Conservation (phyloP, 352 stramenopile species). For the Globisporangium heterothallicum region DNA sequence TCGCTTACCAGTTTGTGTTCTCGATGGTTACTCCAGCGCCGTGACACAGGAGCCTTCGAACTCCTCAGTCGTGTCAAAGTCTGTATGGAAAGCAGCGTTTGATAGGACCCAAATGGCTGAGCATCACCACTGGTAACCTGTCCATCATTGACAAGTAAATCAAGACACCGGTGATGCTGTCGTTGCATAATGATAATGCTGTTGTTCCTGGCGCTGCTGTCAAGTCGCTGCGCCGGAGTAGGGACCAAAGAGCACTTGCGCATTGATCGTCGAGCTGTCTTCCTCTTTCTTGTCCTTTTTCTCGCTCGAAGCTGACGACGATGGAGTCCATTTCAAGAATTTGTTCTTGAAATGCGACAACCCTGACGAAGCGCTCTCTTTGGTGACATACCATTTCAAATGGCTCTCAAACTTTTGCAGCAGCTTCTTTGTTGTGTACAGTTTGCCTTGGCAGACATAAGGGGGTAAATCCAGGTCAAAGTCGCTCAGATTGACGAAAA, state of each 20-base stretch:
- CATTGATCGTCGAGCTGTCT: conserved; percentile 50
- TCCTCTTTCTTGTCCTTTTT: conserved; percentile 74
- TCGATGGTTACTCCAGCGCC: conserved; percentile 31
- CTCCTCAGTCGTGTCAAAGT: conserved; percentile 56
- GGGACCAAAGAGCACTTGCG: conserved; percentile 72
- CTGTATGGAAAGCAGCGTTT: conserved; percentile 46
- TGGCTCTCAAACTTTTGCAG: conserved; percentile 81
- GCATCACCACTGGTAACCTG: no score
- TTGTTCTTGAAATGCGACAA: conserved; percentile 87
- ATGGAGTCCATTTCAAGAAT: conserved; percentile 72
- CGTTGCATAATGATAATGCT: background rate
- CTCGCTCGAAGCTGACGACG: conserved; percentile 25
- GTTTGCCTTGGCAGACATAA: conserved; percentile 74
- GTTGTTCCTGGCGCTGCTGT: background rate
- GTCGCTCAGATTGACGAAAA: conserved; percentile 80
- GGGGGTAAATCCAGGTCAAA: conserved; percentile 76
- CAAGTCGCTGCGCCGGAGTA: conserved; percentile 45
- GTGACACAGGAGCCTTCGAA: conserved; percentile 71
- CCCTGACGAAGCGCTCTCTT: conserved; percentile 73
- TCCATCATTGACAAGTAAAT: no score
- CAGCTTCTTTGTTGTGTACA: conserved; percentile 80
- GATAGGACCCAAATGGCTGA: background rate
- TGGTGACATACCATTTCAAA: conserved; percentile 78
- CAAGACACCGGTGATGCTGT: no score
- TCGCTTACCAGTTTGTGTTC: background rate